Base-by-base conservation (phyloP, 139 green algal genomes). In the Chlamydomonas schloesseri region DNA sequence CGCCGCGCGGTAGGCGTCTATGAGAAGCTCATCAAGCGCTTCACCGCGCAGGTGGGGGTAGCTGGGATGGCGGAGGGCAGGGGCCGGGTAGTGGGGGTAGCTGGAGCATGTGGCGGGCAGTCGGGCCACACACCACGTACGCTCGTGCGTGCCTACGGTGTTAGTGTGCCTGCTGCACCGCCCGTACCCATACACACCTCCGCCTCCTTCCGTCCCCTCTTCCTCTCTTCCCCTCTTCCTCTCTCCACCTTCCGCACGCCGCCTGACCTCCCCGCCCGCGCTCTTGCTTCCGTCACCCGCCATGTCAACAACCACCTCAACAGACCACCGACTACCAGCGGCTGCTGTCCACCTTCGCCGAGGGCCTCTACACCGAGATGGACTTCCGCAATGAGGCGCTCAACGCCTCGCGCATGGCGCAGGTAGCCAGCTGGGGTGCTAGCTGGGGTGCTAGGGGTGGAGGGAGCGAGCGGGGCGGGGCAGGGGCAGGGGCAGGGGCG, bases 301-400 rank as follows among this genome's bases (percentile, higher is more conserved):
- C n/a, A n/a, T n/a, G n/a, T n/a, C n/a, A n/a, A n/a, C n/a, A n/a
- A n/a, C n/a, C n/a, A n/a, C n/a, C n/a, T 58, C 53, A 13, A 23
- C 53, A 98, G 89, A 95, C 93, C 31, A 98, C 95, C 8, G 96
- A 98, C 94, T 98, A 98, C 90, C 95, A 97, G 89, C 62, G 89
- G 77, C 92, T 97, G 82, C 84, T 97, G 71, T 94, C 89, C 60
- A 96, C 93, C 13, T 97, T 97, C 89, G 95, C 95, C 0, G 95
- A 96, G 90, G 93, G 90, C 6, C 87, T 93, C 57, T 79, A 74
- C 55, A 86, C 65, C 0, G 96, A 99, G 90, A 94, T 99, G 89
- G 97, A 99, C 89, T 99, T 99, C 91, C 70, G 80, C 34, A 87
- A 87, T 42, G 77, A 90, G 81, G 97, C 95, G 33, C 84, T 95